Evolutionary conservation across 2,329 filamentous ascomycete genomes (phyloP).

Genomic region (Fusarium sp.): DNA sequence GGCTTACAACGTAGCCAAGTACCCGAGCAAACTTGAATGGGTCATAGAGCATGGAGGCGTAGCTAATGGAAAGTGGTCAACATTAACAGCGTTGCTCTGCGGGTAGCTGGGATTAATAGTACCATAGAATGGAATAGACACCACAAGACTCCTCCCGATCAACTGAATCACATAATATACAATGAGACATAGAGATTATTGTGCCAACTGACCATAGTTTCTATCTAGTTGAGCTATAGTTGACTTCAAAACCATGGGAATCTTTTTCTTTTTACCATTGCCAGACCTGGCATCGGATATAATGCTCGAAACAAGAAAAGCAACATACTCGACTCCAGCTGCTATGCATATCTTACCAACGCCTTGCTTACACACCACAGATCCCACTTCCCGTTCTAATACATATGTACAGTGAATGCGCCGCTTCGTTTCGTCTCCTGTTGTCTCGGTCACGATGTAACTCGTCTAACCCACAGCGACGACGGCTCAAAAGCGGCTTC

Average conservation of each 20-base stretch:
- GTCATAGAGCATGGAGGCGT: neutral
- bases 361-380: constrained; percentile 32
- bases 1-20: neutral
- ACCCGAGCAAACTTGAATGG: neutral
- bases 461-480: constrained; percentile 81
- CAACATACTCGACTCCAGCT: constrained; percentile 33
- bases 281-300: constrained; percentile 24
- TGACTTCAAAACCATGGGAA: constrained; percentile 22
- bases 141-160: neutral
- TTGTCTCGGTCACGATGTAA: constrained; percentile 67
- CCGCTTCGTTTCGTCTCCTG: neutral
- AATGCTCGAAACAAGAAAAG: constrained; percentile 18
- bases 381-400: constrained; percentile 12
- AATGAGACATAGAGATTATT: neutral
- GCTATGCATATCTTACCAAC: constrained; percentile 41
- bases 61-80: neutral
- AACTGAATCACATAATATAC: neutral
- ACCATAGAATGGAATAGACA: neutral
- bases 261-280: constrained; percentile 21
- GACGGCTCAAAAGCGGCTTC: constrained; percentile 73
- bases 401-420: constrained; percentile 9
- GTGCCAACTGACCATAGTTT: constrained; percentile 13
- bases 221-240: constrained; percentile 19
- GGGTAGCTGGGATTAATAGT: constrained; percentile 8
- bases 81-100: constrained; percentile 7